A percentile compares a stretch with the other conserved stretches of the same genome.
Conservation (phyloP, 2,329 filamentous ascomycete genomes). For the Ceratocystis colombiana region DNA sequence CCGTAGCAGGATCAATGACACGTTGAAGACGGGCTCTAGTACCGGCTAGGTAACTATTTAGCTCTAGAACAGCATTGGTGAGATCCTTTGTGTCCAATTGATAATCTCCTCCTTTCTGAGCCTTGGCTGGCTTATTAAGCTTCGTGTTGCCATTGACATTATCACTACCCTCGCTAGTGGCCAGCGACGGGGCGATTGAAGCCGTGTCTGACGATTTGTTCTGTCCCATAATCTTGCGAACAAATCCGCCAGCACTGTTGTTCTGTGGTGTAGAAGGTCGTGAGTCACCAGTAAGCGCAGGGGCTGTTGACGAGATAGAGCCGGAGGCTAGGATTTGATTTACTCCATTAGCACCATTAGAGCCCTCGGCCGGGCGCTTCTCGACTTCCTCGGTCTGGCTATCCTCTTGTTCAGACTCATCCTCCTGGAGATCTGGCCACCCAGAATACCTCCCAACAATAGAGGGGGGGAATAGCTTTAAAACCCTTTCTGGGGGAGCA, state of each 20-base stretch:
- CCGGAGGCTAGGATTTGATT: not conserved
- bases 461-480: conserved; percentile 68
- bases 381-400: conserved; percentile 27
- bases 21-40: conserved; percentile 59
- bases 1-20: conserved; percentile 52
- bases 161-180: conserved; percentile 45
- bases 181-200: conserved; percentile 37
- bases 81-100: conserved; percentile 71
- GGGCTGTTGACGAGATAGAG: not conserved
- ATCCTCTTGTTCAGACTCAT: conserved; percentile 35
- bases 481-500: conserved; percentile 79
- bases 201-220: conserved; percentile 24
- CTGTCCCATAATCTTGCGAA: conserved; percentile 43
- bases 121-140: conserved; percentile 32
- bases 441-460: conserved; percentile 75
- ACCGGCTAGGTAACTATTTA: conserved; percentile 81
- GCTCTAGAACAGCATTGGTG: conserved; percentile 65
- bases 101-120: conserved; percentile 40
- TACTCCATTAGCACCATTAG: conserved; percentile 10
- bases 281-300: conserved; percentile 11
- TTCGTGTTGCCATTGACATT: conserved; percentile 38
- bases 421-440: conserved; percentile 38
- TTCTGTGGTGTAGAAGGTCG: conserved; percentile 22
- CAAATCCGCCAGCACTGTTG: conserved; percentile 38
- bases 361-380: conserved; percentile 26